Evolutionary conservation across 352 stramenopile genomes (phyloP), one percentile per base, ranked within the genome.

Genomic region (Globisporangium acanthophoron): DNA sequence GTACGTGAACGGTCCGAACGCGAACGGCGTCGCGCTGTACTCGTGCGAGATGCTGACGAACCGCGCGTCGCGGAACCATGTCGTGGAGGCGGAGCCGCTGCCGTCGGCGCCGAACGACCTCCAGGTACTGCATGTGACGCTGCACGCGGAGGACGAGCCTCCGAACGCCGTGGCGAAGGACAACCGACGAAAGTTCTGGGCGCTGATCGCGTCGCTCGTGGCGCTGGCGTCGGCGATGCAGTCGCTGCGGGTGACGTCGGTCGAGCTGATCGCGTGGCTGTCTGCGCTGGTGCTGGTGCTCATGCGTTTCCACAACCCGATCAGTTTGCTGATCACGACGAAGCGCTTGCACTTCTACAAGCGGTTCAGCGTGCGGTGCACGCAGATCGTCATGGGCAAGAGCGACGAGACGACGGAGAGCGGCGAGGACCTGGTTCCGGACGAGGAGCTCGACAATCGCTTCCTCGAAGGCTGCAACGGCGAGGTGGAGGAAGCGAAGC

Each of bases 381-480:
- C 69, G 16, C 53, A 65, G 13, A 65, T 89, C 56, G 62, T 61
- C 13, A 61, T 81, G 52, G 75, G 66, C 50, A 76, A 85, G 56
- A 80, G 74, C 27, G 59, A 75, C 3, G 56, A 67, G 39, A 67
- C 72, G 9, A 56, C 65, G 11, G 35, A 54, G 9, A 55, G 64
- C 33, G 62, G 54, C 39, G 67, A 85, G 18, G 73, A 82, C 15
- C 51, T 76, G 5, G 40, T 69, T 12, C 31, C 65, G 7, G 73
- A 88, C 43, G 56, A 71, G 15, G 68, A 76, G 29, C 52, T 85
- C 5, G 73, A 87, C 52, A 68, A 55, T 7, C 78, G 81, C 13
- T 89, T 91, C 53, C 29, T 91, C 4, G 79, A 84, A 50, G 81
- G 78, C 40, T 85, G 75, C 57, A 81, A 85, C 62, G 81, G 81